Conservation (phyloP, 1,284 basidiomycete species). For the Chalciporus sp. region DNA sequence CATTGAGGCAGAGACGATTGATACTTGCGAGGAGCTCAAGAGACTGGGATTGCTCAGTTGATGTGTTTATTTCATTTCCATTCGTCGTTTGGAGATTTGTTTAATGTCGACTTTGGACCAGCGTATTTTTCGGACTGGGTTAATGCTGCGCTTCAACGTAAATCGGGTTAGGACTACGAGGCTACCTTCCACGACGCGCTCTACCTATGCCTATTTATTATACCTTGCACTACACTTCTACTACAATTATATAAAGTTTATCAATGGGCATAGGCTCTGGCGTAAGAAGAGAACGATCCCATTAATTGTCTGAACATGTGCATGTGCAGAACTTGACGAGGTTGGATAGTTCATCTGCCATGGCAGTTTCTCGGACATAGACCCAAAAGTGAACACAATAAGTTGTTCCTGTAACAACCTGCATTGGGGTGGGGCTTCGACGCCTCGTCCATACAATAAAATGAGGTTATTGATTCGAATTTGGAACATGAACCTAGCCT, state of each 20-base stretch:
- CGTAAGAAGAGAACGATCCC: not conserved
- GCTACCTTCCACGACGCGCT: not conserved
- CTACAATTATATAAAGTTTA: not conserved
- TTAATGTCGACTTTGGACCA: slow-evolving; percentile 9
- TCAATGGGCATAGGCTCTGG: too few species aligned
- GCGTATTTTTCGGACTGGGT: slow-evolving; percentile 3
- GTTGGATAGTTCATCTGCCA: not conserved
- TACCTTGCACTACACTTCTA: slow-evolving; percentile 12
- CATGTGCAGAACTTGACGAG: too few species aligned
- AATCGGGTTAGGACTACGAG: slow-evolving; percentile 11
- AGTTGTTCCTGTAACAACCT: not conserved
- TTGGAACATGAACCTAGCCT: not conserved
- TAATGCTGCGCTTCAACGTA: slow-evolving; percentile 2
- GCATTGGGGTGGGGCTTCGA: not conserved
- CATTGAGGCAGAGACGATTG: slow-evolving; percentile 66
- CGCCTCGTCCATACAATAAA: not conserved
- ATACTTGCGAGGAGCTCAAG: slow-evolving; percentile 77
- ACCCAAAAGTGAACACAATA: too few species aligned
- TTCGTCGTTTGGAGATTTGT: slow-evolving; percentile 1
- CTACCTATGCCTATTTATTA: slow-evolving; percentile 31
- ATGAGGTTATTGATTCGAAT: not conserved
- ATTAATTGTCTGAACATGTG: not conserved
- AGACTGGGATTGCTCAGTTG: slow-evolving; percentile 52
- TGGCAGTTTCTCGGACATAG: not conserved
- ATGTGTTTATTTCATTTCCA: slow-evolving; percentile 12